Percentiles rank a stretch among this genome's conserved stretches.
phyloP scores from a whole-genome alignment of 495 filamentous ascomycete genomes.

The Penicillium diatomitis region DNA sequence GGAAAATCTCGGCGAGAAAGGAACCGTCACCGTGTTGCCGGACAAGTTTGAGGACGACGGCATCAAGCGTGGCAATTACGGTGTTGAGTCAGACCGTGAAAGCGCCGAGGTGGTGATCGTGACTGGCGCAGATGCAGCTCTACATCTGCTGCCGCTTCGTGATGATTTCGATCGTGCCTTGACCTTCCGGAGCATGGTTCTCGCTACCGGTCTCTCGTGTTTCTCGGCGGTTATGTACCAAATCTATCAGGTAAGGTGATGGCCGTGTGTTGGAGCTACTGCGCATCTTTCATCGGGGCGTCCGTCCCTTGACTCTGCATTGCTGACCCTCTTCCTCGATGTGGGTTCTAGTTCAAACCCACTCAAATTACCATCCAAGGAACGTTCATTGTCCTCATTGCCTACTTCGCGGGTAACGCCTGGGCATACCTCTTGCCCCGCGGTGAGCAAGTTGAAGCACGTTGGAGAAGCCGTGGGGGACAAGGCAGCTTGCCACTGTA shows the following conservation, averaged over 20 bases:
- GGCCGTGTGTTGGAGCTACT: neutral
- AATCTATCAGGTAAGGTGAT: slow-evolving; percentile 29
- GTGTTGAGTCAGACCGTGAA: slow-evolving; percentile 4
- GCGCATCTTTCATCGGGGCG: too few species aligned
- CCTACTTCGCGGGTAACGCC: slow-evolving; percentile 30
- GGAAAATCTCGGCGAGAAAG: too few species aligned
- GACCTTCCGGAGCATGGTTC: slow-evolving; percentile 36
- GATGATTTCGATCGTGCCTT: slow-evolving; percentile 37
- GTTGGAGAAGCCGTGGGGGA: slow-evolving; percentile 17
- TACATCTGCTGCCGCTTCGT: slow-evolving; percentile 31
- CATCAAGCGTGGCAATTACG: neutral
- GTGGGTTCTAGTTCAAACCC: slow-evolving; percentile 19
- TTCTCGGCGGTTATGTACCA: slow-evolving; percentile 43
- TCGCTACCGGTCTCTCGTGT: slow-evolving; percentile 33
- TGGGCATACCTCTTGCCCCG: slow-evolving; percentile 37
- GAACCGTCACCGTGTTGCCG: too few species aligned
- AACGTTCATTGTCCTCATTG: slow-evolving; percentile 31
- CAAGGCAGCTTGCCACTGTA: slow-evolving; percentile 13
- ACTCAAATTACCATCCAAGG: slow-evolving; percentile 20
- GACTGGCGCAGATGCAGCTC: slow-evolving; percentile 21
- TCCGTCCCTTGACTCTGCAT: neutral
- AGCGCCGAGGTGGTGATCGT: slow-evolving; percentile 17
- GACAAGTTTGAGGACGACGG: too few species aligned
- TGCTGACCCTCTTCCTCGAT: neutral
- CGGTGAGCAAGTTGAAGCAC: slow-evolving; percentile 23